Evolutionary conservation across 306 rosid genomes (phyloP).

Genomic region (Hippophae rhamnoides): DNA sequence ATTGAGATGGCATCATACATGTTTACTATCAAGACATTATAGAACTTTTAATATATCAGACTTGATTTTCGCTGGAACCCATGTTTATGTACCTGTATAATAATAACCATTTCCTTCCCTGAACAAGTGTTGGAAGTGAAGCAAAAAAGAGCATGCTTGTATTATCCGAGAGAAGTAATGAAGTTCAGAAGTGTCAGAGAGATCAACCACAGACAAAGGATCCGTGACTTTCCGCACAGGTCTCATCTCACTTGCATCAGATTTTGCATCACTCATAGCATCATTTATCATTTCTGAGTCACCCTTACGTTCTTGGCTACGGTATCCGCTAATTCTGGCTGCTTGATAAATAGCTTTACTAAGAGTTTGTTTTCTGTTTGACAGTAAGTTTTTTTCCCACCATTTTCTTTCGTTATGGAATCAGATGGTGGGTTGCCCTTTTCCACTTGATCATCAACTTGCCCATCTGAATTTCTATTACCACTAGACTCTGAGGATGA

Average conservation of each 20-base stretch:
- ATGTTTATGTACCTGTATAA: conserved; percentile 54
- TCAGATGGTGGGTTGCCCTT: conserved; percentile 20
- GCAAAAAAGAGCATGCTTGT: conserved; percentile 44
- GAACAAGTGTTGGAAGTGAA: conserved; percentile 77
- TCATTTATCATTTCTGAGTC: conserved; percentile 30
- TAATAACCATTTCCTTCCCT: conserved; percentile 84
- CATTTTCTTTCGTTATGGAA: conserved; percentile 37
- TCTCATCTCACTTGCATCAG: conserved; percentile 51
- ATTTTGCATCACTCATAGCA: conserved; percentile 24
- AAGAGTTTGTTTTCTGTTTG: conserved; percentile 64
- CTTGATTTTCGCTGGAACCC: too few species aligned
- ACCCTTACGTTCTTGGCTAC: conserved; percentile 36
- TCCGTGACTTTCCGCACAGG: conserved; percentile 28
- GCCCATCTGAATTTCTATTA: conserved; percentile 23
- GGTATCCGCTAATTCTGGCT: conserved; percentile 46
- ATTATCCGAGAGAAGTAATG: conserved; percentile 54
- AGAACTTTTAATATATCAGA: conserved; percentile 5
- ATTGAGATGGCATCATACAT: neutral
- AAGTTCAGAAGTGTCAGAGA: conserved; percentile 66
- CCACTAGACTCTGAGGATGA: conserved; percentile 46
- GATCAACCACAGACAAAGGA: conserved; percentile 25
- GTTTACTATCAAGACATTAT: conserved; percentile 1
- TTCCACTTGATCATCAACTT: conserved; percentile 30
- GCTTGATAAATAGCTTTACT: conserved; percentile 51
- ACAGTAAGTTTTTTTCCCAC: conserved; percentile 50